Evolutionary conservation across 78 protist genomes (phyloP).

Genomic region (Polysphondylium violaceum): DNA sequence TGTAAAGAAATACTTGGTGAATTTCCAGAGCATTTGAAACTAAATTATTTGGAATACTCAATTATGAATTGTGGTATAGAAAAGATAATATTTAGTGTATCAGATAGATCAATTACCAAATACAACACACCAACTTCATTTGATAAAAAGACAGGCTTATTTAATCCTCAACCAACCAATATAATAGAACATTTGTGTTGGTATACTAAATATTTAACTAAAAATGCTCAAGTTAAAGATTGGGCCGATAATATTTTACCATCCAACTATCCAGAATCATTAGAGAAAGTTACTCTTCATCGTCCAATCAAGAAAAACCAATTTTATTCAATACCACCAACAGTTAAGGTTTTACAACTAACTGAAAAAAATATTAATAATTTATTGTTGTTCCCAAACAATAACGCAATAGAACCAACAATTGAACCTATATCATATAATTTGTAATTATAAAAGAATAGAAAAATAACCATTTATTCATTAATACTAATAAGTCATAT

Average conservation of each 20-base stretch:
- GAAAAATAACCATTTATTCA: not conserved
- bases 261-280: slow-evolving; percentile 1
- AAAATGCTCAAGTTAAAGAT: not conserved
- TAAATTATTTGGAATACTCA: not conserved
- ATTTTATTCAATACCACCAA: not conserved
- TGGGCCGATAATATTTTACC: not conserved
- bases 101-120: not conserved
- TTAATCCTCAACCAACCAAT: too few relatives aligned
- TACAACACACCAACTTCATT: not conserved
- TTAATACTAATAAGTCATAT: too few relatives aligned
- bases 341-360: not conserved
- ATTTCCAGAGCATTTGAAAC: not conserved
- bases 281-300: not conserved
- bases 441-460: not conserved
- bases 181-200: too few relatives aligned
- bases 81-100: not conserved
- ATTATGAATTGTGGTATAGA: too few relatives aligned
- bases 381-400: not conserved
- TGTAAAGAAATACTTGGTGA: not conserved
- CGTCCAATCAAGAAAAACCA: not conserved
- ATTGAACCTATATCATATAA: not conserved
- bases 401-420: not conserved
- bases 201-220: not conserved
- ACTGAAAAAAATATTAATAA: too few relatives aligned
- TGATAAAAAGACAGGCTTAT: too few relatives aligned